Conservation (phyloP, 345 rosid genomes). For the Kernera saxatilis region DNA sequence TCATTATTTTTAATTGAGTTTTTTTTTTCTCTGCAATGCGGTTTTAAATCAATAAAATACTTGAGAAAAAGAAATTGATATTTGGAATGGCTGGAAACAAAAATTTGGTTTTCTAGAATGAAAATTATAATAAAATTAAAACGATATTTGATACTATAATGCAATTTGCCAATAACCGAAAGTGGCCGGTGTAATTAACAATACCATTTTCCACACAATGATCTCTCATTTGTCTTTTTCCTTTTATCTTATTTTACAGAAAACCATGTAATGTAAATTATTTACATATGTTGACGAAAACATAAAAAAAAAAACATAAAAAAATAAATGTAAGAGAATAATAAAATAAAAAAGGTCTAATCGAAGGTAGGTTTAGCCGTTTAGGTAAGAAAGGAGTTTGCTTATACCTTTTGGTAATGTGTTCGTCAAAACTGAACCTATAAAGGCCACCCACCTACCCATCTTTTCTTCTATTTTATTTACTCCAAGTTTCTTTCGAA, state of each 20-base stretch:
- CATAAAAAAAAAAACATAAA: too few species aligned
- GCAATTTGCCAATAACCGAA: not conserved
- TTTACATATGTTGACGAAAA: too few species aligned
- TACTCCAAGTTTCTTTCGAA: not conserved
- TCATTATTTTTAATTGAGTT: too few species aligned
- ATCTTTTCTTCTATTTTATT: not conserved
- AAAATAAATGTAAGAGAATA: not conserved
- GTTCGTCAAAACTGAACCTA: conserved; percentile 26
- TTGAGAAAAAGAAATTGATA: not conserved
- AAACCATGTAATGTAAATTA: too few species aligned
- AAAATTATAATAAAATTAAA: too few species aligned
- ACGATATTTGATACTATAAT: not conserved
- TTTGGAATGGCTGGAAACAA: too few species aligned
- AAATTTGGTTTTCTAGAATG: too few species aligned
- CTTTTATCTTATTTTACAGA: not conserved
- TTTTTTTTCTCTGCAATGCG: too few species aligned
- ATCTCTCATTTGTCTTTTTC: not conserved
- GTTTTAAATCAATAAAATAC: too few species aligned
- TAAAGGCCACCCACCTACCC: conserved; percentile 20
- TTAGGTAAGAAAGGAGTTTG: conserved; percentile 21
- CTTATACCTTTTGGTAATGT: conserved; percentile 24
- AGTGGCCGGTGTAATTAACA: conserved; percentile 14
- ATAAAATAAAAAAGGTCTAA: not conserved
- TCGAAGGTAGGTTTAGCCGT: conserved; percentile 24
- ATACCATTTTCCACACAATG: not conserved